Evolutionary conservation across 2,329 filamentous ascomycete species (phyloP), one percentile per base, ranked within the genome.

Genomic region (Microsporum audouinii): DNA sequence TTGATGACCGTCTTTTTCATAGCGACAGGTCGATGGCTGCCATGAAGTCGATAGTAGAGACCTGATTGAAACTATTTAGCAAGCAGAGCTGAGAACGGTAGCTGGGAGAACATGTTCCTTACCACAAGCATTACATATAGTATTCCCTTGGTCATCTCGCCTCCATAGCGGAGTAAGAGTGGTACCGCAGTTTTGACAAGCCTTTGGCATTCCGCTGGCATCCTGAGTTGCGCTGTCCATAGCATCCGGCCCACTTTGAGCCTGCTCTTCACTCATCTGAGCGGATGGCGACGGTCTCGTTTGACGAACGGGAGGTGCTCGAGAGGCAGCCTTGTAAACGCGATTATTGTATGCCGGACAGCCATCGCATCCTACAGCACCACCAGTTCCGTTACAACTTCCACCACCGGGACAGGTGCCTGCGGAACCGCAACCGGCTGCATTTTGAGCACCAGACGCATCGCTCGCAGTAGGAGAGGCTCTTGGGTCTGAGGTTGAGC

Each of bases 1-100:
- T 99, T 97, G 73, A 99, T 99, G 31, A 95, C 88, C 2, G 90
- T 88, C 74, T 96, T 97, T 75, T 97, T 99, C 94, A 99, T 97
- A n/a, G 90, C 90, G 3, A 94, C 89, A 0, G 94, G 94, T 47
- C 94, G 84, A 73, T 96, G 92, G 34, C 91, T 86, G 60, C 91
- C 91, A 71, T 99, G 94, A 2, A 99, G 84, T 74, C 97, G 97
- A 77, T 95, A 91, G 73, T 99, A 99, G 2, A 99, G 78, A 3
- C 92, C 91, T 96, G 66, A 2, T 58, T 56, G 5, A 38, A 27
- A 31, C 27, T 43, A 7, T 34, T 17, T 5, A 17, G 47, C 60
- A 59, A 57, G 47, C 58, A 59, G 51, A 59, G 8, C 33, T 57
- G 17, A 2, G 3, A 51, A 57, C 63, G 60, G 57, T 60, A 63